Base-by-base conservation (phyloP, 805 yeast genomes). In the Metschnikowia proteae region DNA sequence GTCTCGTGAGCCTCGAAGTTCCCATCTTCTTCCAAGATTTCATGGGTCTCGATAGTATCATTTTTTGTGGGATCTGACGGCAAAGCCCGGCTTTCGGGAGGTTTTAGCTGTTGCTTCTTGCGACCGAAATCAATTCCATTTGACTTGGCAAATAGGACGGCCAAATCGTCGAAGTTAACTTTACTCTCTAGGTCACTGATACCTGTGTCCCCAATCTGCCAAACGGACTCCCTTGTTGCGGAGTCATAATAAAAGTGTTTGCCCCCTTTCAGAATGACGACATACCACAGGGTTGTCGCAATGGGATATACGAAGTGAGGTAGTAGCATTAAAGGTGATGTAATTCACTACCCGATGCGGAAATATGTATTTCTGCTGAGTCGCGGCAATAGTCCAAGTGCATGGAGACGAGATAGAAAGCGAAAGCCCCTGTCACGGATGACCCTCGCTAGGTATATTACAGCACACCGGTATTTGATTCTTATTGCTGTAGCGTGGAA, bases 171-270 rank as follows among this genome's bases (percentile, higher is more conserved):
- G 46, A 52, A 67, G 40, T 66, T 60, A n/a, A 70, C 61, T 28
- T 53, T 45, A 5, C 44, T 35, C 1, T 57, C 49, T 28, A 68
- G 59, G 33, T 49, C 54, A 3, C 51, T 48, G 47, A 47, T 44
- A 36, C 45, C 43, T 1, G 69, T 43, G 38, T 69, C 73, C 11
- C 52, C 39, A 26, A 68, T 48, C 54, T 68, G 74, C 75, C 75
- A 70, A 41, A 59, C 65, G 5, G 73, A 62, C 23, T 44, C 25
- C 22, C 51, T 49, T 4, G 52, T 47, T 1, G 25, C 44, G 10
- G 46, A 33, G 51, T 68, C 60, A 49, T 56, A 70, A 54, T 70
- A 70, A 48, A 67, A 70, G 49, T 70, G 75, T 22, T 45, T 34
- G 0, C 60, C 61, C 3, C 50, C 54, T 7, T 59, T 48, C 4